Evolutionary conservation across 2,329 filamentous ascomycete species (phyloP), one percentile per base, ranked within the genome.

Genomic region (Paecilomyces sp.): DNA sequence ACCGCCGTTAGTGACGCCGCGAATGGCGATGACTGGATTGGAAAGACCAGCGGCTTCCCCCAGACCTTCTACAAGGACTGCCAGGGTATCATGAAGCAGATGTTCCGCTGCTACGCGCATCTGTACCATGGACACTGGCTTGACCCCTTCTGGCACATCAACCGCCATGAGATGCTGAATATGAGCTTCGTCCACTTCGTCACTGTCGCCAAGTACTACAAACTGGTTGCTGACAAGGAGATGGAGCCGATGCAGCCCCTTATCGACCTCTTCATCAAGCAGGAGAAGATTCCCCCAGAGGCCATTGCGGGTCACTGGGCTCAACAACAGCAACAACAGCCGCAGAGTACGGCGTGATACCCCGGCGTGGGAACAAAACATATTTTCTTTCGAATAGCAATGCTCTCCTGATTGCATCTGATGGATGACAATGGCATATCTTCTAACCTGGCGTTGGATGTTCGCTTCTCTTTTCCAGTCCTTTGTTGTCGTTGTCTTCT

Each of bases 41-140:
- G 94, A 69, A 96, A 95, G 79, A 85, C 90, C 54, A 94, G 90
- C 62, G 93, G 93, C 3, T 99, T 99, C 75, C 94, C 94, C 2
- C 86, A 89, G 64, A 90, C 91, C 65, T 97, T 97, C 75, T 83
- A 93, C 67, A 86, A 88, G 62, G 92, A 96, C 67, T 94, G 93
- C 80, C 92, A 95, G 80, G 88, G 88, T 65, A 94, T 97, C 70
- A 93, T 97, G 80, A 89, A 92, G 68, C 94, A 97, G 78, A 97
- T 99, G 89, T 97, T 99, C 82, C 90, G 94, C 61, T 93, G 97
- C 67, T 99, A 99, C 72, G 89, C 94, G 55, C 94, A 99, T 76
- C 86, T 99, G 62, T 99, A 99, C 81, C 97, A 96, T 84, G 91
- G 92, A 60, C 94, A 99, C 76, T 99, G 91, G 76, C 80, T 87